A percentile compares a stretch with the other conserved stretches of the same genome.
These are phyloP conservation scores for Hericium rajendrae DNA, from an alignment of 768 basidiomycete genomes.

Conservation along the genomic window DNA sequence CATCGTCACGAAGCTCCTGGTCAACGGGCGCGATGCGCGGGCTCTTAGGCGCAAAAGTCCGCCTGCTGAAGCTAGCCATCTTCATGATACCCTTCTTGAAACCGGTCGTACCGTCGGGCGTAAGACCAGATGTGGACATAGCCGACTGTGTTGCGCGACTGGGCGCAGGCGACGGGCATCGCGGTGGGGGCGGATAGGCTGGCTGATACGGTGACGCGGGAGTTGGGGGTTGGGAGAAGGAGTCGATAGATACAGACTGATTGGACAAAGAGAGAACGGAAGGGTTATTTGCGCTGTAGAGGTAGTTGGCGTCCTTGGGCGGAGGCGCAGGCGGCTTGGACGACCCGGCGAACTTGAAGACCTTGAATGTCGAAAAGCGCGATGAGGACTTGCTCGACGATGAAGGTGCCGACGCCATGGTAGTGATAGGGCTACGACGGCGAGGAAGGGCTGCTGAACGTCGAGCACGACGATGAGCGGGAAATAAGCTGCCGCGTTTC, in stretches of 20 bases:
- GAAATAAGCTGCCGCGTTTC: not conserved
- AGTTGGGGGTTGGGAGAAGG: not conserved
- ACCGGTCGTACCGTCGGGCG: not conserved
- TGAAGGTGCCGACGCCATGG: slow-evolving; percentile 8
- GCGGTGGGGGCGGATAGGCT: not conserved
- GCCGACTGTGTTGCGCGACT: slow-evolving; percentile 4
- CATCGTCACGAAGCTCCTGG: not conserved
- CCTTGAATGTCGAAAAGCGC: slow-evolving; percentile 13
- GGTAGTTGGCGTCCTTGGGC: slow-evolving; percentile 10
- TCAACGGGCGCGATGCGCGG: not conserved
- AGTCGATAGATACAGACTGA: slow-evolving; percentile 5
- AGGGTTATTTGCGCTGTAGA: slow-evolving; percentile 4
- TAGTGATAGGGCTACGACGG: not conserved
- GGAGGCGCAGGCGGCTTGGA: slow-evolving; percentile 8
- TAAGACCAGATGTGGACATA: not conserved
- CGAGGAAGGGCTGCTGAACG: not conserved
- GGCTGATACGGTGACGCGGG: not conserved
- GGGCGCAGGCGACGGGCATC: slow-evolving; percentile 8
- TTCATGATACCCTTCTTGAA: slow-evolving; percentile 11
- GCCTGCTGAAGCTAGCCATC: slow-evolving; percentile 7
- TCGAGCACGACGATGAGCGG: not conserved
- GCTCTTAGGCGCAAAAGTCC: slow-evolving; percentile 6
- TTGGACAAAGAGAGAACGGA: slow-evolving; percentile 9
- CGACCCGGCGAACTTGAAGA: slow-evolving; percentile 10
- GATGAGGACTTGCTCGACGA: slow-evolving; percentile 5